phyloP scores from a whole-genome alignment of 768 basidiomycete genomes.

The Boletus tylopilopsis region DNA sequence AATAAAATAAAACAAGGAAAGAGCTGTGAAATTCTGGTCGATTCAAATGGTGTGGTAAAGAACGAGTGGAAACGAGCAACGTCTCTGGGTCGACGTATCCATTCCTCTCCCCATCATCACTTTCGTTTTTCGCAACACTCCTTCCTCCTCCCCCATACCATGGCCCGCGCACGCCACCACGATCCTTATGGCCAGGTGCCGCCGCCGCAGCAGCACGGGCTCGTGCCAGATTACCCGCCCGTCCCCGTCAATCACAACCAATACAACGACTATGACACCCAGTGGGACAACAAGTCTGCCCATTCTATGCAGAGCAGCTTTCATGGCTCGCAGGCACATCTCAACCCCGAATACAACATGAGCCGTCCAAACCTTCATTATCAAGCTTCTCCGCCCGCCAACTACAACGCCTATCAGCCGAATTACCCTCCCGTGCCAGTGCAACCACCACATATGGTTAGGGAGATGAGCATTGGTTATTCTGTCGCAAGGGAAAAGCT shows the following conservation, averaged over 20 bases:
- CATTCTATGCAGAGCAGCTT: slow-evolving; percentile 60
- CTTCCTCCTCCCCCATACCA: slow-evolving; percentile 17
- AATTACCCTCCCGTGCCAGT: slow-evolving; percentile 65
- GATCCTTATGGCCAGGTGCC: slow-evolving; percentile 40
- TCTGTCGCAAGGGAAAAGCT: slow-evolving; percentile 71
- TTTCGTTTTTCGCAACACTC: background rate
- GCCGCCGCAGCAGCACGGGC: slow-evolving; percentile 32
- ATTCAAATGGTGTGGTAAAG: too few relatives aligned
- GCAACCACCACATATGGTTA: slow-evolving; percentile 46
- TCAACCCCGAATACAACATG: slow-evolving; percentile 61
- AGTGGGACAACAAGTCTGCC: slow-evolving; percentile 50
- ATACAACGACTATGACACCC: slow-evolving; percentile 42
- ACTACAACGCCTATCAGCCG: slow-evolving; percentile 38
- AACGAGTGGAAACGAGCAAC: too few relatives aligned
- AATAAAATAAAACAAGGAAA: too few relatives aligned
- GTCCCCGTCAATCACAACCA: slow-evolving; percentile 30
- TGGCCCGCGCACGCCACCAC: slow-evolving; percentile 54
- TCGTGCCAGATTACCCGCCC: slow-evolving; percentile 37
- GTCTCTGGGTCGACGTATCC: background rate
- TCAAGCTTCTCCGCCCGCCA: slow-evolving; percentile 43
- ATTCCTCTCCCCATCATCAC: background rate
- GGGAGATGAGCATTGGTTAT: slow-evolving; percentile 53
- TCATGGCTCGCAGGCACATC: slow-evolving; percentile 69
- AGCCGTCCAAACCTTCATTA: slow-evolving; percentile 39
- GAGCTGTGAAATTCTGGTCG: too few relatives aligned